Conservation (phyloP, 768 basidiomycete genomes). For the Termitomyces sp. region DNA sequence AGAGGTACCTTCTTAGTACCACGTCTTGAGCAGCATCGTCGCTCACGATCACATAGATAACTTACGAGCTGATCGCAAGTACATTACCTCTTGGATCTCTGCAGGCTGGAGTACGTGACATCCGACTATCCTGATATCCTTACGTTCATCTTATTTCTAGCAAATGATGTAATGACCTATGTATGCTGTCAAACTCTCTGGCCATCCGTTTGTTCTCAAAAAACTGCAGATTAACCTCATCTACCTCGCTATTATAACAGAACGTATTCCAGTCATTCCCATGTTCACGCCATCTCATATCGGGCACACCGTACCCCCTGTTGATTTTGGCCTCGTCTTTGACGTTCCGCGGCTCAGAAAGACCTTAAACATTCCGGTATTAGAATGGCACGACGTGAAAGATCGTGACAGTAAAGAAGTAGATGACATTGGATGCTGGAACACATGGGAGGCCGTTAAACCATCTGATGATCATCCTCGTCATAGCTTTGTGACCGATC, state of each 20-base stretch:
- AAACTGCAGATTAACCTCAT: conserved; percentile 44
- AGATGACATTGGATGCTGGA: conserved; percentile 57
- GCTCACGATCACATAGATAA: conserved; percentile 42
- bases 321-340: conserved; percentile 57
- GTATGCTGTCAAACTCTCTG: conserved; percentile 20
- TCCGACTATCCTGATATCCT: neutral
- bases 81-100: conserved; percentile 69
- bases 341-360: conserved; percentile 49
- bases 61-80: conserved; percentile 51
- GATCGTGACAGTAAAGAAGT: conserved; percentile 30
- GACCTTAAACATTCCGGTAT: conserved; percentile 37
- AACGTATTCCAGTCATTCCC: conserved; percentile 53
- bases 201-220: neutral
- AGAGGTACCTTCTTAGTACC: conserved; percentile 34
- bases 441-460: conserved; percentile 44
- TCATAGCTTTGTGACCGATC: conserved; percentile 27
- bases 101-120: conserved; percentile 68
- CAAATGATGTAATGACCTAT: conserved; percentile 77
- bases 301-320: conserved; percentile 39
- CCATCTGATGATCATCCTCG: conserved; percentile 33
- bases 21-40: neutral
- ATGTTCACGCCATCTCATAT: conserved; percentile 58
- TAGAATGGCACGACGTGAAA: conserved; percentile 67
- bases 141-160: conserved; percentile 28
- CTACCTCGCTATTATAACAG: conserved; percentile 54